Evolutionary conservation across 306 rosid species (phyloP), one percentile per base, ranked within the genome.

Genomic region (Rosa lucieae): DNA sequence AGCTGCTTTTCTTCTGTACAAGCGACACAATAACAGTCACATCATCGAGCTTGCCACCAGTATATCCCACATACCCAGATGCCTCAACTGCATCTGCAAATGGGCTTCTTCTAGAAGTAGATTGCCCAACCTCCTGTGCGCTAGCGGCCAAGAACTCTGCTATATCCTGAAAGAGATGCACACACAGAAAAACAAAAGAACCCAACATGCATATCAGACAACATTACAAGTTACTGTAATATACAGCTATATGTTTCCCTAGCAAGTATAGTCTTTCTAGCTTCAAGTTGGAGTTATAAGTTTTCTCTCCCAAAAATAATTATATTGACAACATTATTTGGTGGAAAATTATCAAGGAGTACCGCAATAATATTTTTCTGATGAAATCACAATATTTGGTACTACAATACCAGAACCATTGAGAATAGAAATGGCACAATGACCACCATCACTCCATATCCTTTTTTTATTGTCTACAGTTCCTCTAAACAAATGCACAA

Each of bases 1-100:
- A 65, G 77, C 71, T 81, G 77, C 47, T 58, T 67, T 72, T 77
- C 58, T 76, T 78, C 68, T 88, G 88, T 78, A 88, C 92, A 26
- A 84, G 66, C 17, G 98, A 89, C 39, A 91, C 89, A 43, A 93
- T 87, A 80, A 89, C 93, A 70, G 89, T 86, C n/a, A 89, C 89
- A 79, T 84, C 82, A 73, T 93, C 98, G 62, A 88, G 94, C 86
- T 89, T 91, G 52, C 97, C 97, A 35, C 98, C 98, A 0, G 79
- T 68, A 62, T 73, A 88, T 59, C 90, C 87, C 75, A 84, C 91
- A 74, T 89, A 91, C 4, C 98, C 94, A 35, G 78, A 80, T 40
- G 94, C 89, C 69, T 86, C 78, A 0, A 94, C 90, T 78, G 90
- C 93, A 82, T 89, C 93, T 29, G 91, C 88, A 70, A 89, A 93